These are phyloP conservation scores for Metarhizium anisopliae DNA, from an alignment of 2,329 filamentous ascomycete species.

Conservation along the genomic window DNA sequence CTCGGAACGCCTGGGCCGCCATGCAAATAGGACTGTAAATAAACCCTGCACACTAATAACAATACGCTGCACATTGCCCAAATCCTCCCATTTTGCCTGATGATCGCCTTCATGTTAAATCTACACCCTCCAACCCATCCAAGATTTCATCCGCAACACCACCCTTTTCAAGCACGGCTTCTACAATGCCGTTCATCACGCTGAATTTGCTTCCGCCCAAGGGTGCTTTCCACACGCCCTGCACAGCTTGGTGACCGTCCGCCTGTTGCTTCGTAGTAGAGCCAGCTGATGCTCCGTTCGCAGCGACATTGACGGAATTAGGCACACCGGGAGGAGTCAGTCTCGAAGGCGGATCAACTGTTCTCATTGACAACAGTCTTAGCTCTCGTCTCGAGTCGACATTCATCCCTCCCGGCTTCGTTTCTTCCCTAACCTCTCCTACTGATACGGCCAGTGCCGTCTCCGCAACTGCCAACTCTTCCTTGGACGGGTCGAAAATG, in stretches of 20 bases:
- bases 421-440: conserved; percentile 32
- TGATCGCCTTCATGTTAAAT: conserved; percentile 42
- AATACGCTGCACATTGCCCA: neutral
- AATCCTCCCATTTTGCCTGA: neutral
- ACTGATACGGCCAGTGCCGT: conserved; percentile 80
- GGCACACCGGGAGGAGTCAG: conserved; percentile 63
- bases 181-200: conserved; percentile 65
- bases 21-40: neutral
- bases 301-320: conserved; percentile 52
- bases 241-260: conserved; percentile 44
- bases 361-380: conserved; percentile 59
- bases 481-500: conserved; percentile 85
- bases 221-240: conserved; percentile 80
- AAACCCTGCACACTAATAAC: neutral
- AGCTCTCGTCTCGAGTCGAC: conserved; percentile 37
- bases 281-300: conserved; percentile 26
- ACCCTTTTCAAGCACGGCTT: conserved; percentile 64
- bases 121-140: conserved; percentile 68
- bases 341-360: conserved; percentile 65
- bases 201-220: conserved; percentile 72
- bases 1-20: neutral
- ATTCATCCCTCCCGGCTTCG: conserved; percentile 26
- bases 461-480: conserved; percentile 91
- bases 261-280: conserved; percentile 26
- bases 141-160: conserved; percentile 83